These are phyloP conservation scores for Penicillium verhagenii DNA, from an alignment of 495 filamentous ascomycete genomes.

Conservation along the genomic window DNA sequence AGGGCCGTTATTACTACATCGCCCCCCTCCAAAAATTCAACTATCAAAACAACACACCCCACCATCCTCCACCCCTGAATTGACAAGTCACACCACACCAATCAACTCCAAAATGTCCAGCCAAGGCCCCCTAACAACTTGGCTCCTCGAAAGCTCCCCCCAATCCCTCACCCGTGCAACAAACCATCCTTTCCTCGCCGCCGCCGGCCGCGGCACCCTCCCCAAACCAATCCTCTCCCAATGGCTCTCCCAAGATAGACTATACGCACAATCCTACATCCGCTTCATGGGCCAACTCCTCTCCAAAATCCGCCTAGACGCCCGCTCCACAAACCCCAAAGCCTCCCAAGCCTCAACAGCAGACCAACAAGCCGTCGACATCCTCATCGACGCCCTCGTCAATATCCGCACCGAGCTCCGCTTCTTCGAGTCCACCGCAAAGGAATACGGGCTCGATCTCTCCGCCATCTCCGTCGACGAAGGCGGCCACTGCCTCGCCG, in stretches of 20 bases:
- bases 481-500: conserved; percentile 7
- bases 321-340: conserved; percentile 24
- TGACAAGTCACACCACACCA: no score
- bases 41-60: background rate
- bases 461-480: conserved; percentile 37
- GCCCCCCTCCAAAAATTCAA: background rate
- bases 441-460: conserved; percentile 59
- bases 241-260: conserved; percentile 75
- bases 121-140: conserved; percentile 30
- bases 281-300: conserved; percentile 67
- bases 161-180: conserved; percentile 55
- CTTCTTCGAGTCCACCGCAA: conserved; percentile 65
- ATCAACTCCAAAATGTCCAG: conserved; percentile 19
- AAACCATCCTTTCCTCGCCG: conserved; percentile 64
- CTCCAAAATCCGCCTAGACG: conserved; percentile 58
- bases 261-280: conserved; percentile 73
- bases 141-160: conserved; percentile 29
- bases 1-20: background rate
- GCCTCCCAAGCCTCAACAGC: conserved; percentile 16
- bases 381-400: conserved; percentile 62
- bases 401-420: conserved; percentile 66
- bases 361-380: conserved; percentile 53
- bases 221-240: conserved; percentile 53
- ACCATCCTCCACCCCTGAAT: background rate
- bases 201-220: conserved; percentile 63